phyloP scores from a whole-genome alignment of 2,329 filamentous ascomycete genomes.

The Mycosphaerella sp. region DNA sequence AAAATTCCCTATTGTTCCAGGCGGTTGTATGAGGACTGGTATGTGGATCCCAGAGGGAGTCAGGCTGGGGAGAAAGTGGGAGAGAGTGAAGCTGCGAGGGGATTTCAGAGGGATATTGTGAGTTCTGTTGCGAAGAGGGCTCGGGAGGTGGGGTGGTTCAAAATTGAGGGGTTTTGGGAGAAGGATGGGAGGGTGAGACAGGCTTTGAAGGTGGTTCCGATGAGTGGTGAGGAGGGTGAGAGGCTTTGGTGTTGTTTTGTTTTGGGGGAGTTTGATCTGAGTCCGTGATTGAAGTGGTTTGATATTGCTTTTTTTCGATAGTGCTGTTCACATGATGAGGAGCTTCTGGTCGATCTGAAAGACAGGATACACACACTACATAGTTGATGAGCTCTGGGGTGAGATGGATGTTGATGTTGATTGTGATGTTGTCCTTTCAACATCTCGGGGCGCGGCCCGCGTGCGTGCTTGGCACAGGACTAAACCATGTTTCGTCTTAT shows the following conservation, averaged over 20 bases:
- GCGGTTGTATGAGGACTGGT: constrained; percentile 24
- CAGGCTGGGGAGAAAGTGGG: constrained; percentile 3
- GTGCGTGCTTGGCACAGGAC: too few relatives aligned
- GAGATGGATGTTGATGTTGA: too few relatives aligned
- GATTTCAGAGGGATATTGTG: constrained; percentile 18
- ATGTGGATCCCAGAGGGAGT: constrained; percentile 7
- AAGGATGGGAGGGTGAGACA: constrained; percentile 1
- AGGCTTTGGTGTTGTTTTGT: constrained; percentile 9
- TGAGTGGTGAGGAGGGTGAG: constrained; percentile 2
- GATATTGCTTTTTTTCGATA: too few relatives aligned
- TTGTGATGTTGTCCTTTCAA: too few relatives aligned
- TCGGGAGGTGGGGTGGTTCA: constrained; percentile 4
- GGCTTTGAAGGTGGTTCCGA: constrained; percentile 9
- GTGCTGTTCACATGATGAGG: too few relatives aligned
- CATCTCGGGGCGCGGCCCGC: too few relatives aligned
- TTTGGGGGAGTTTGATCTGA: constrained; percentile 6
- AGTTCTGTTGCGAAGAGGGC: constrained; percentile 16
- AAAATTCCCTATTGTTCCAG: constrained; percentile 23
- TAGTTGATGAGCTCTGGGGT: too few relatives aligned
- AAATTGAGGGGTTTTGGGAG: constrained; percentile 11
- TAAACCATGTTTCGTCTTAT: too few relatives aligned
- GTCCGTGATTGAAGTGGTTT: neutral
- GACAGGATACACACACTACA: too few relatives aligned
- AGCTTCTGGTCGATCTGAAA: too few relatives aligned
- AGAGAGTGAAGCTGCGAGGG: constrained; percentile 10